Percentiles rank a stretch among this genome's conserved stretches.
phyloP scores from a whole-genome alignment of 345 rosid genomes.

The Sisymbrium irio region DNA sequence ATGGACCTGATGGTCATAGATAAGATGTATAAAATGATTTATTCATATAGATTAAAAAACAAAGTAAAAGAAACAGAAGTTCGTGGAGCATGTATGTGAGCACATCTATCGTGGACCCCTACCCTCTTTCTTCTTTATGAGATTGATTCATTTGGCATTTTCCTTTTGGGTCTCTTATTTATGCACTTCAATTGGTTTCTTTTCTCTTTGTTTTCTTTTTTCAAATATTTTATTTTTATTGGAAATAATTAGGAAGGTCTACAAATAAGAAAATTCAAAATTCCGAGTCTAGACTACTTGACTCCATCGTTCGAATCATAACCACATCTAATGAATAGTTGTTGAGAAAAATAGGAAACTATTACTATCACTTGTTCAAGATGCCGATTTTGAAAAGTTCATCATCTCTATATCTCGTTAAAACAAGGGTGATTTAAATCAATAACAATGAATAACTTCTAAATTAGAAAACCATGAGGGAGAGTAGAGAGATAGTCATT shows the following conservation, averaged over 20 bases:
- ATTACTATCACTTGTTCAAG: not conserved
- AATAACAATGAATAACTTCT: too few relatives aligned
- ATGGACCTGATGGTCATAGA: constrained; percentile 3
- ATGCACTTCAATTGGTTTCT: constrained; percentile 16
- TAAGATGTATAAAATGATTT: constrained; percentile 22
- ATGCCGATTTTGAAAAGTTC: not conserved
- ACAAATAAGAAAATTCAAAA: not conserved
- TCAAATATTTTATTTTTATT: not conserved
- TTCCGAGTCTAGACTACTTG: not conserved
- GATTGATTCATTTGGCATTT: constrained; percentile 35
- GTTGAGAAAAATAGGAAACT: not conserved
- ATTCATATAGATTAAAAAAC: not conserved
- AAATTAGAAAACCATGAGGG: too few relatives aligned
- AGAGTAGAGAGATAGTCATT: too few relatives aligned
- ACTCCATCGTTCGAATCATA: constrained; percentile 1
- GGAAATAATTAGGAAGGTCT: not conserved
- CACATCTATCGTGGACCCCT: constrained; percentile 31
- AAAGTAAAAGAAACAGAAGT: constrained; percentile 28
- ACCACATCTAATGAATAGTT: not conserved
- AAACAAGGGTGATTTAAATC: too few relatives aligned
- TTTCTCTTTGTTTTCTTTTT: not conserved
- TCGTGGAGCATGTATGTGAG: constrained; percentile 38
- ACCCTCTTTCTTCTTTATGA: constrained; percentile 19
- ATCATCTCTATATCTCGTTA: not conserved
- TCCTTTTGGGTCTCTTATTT: constrained; percentile 26